phyloP scores from a whole-genome alignment of 371 early-diverging fungal species.

The Capillidium rhysosporum region DNA sequence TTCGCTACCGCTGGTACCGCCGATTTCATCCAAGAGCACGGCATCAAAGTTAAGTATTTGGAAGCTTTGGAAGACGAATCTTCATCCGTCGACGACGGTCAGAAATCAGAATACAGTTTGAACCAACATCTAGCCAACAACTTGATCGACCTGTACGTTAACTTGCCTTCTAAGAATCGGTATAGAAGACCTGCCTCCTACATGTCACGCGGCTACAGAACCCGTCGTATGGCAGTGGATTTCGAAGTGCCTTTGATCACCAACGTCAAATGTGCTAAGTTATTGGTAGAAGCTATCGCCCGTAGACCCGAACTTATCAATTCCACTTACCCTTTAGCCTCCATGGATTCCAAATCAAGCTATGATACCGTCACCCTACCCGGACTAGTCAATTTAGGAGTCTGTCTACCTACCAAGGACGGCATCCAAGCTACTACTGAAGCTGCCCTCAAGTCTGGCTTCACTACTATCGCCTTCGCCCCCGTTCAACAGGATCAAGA shows the following conservation, averaged over 20 bases:
- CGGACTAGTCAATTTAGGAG: constrained; percentile 65
- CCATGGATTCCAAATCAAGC: constrained; percentile 75
- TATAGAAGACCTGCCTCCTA: constrained; percentile 91
- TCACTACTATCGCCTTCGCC: constrained; percentile 37
- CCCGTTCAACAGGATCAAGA: neutral
- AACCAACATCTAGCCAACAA: constrained; percentile 87
- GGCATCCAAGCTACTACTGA: constrained; percentile 9
- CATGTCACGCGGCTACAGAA: constrained; percentile 84
- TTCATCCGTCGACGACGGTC: constrained; percentile 20
- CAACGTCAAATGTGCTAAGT: constrained; percentile 92
- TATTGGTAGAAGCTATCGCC: constrained; percentile 85
- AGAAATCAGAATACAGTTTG: constrained; percentile 77
- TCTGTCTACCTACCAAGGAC: constrained; percentile 24
- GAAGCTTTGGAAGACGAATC: constrained; percentile 40
- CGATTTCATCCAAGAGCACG: constrained; percentile 83
- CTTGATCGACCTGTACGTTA: constrained; percentile 93
- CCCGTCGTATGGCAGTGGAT: constrained; percentile 93
- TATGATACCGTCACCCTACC: constrained; percentile 64
- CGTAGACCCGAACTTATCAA: constrained; percentile 14
- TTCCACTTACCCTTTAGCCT: constrained; percentile 39
- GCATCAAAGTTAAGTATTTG: constrained; percentile 71
- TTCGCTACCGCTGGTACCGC: constrained; percentile 92
- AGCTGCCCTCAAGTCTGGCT: constrained; percentile 62
- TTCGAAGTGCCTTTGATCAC: constrained; percentile 88
- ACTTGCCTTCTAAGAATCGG: constrained; percentile 86